phyloP scores from a whole-genome alignment of 306 rosid species.

The Ammopiptanthus mongolicus region DNA sequence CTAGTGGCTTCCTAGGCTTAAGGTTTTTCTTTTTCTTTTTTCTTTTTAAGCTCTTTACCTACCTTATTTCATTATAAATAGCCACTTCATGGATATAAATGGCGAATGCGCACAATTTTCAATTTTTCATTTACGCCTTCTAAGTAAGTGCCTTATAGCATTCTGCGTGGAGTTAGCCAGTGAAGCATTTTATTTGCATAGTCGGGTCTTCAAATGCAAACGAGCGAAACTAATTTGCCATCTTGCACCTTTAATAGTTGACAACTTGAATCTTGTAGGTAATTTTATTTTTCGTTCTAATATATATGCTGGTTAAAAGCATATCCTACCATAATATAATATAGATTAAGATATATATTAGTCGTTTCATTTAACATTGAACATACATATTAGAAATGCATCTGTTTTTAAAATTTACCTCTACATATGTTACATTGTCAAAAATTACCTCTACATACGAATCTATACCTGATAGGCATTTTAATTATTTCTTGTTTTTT shows the following conservation, averaged over 20 bases:
- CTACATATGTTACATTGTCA: no score
- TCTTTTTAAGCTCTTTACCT: not conserved
- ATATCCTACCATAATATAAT: not conserved
- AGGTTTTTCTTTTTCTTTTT: not conserved
- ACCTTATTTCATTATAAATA: constrained; percentile 9
- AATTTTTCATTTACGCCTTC: not conserved
- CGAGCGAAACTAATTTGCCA: not conserved
- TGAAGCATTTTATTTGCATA: not conserved
- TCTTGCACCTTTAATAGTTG: not conserved
- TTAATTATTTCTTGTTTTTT: no score
- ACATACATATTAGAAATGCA: no score
- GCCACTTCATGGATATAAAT: not conserved
- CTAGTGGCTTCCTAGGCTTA: not conserved
- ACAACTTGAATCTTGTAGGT: not conserved
- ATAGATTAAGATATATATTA: not conserved
- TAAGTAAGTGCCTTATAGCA: constrained; percentile 5
- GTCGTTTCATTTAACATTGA: not conserved
- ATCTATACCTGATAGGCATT: no score
- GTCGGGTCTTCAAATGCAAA: not conserved
- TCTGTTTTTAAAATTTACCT: no score
- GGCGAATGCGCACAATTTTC: not conserved
- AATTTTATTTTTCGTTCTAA: not conserved
- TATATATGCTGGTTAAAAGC: not conserved
- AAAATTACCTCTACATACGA: no score
- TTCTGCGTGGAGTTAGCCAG: not conserved